Base-by-base conservation (phyloP, 164 flowering plant species). In the Echeveria elegans region DNA sequence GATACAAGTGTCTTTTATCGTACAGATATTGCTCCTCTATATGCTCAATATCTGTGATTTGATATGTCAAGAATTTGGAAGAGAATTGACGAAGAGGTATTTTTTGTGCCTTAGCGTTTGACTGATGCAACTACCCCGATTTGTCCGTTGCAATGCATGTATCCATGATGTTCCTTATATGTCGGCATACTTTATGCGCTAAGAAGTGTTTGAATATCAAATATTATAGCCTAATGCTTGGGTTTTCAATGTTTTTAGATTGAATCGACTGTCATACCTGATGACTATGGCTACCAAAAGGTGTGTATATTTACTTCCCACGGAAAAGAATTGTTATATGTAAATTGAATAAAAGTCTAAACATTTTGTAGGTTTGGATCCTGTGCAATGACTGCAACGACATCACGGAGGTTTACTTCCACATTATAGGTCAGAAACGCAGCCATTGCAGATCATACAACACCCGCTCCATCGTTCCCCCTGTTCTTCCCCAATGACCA, bases 341-440 rank as follows among this genome's bases (percentile, higher is more conserved):
- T 24, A 26, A 24, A 28, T 56, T 24, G 12, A 52, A 52, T 23
- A 69, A 53, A 65, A 40, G 36, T 5, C 0, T 21, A n/a, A 4
- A 10, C 64, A 4, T 70, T 47, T 71, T 76, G 76, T 90, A 92
- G 98, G 89, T 89, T 31, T 92, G 98, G 98, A 92, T 92, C 62
- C 82, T 89, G 30, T 90, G 96, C 64, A 92, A 92, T 41, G 98
- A 89, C 76, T 89, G 98, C 85, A 87, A 85, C 30, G 87, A 87
- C 65, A 89, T 91, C 0, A 85, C 95, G 1, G 95, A 89, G 73
- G 93, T 78, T 43, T 79, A 69, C 75, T 92, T 84, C 77, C 98
- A 89, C 78, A 78, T 92, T 60, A 69, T 88, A 31, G 95, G 95
- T 59, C 98, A 86, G 68, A 89, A 88, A 81, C 89, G 98, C 76